Evolutionary conservation across 345 rosid genomes (phyloP).

Genomic region (Salix suchowensis): DNA sequence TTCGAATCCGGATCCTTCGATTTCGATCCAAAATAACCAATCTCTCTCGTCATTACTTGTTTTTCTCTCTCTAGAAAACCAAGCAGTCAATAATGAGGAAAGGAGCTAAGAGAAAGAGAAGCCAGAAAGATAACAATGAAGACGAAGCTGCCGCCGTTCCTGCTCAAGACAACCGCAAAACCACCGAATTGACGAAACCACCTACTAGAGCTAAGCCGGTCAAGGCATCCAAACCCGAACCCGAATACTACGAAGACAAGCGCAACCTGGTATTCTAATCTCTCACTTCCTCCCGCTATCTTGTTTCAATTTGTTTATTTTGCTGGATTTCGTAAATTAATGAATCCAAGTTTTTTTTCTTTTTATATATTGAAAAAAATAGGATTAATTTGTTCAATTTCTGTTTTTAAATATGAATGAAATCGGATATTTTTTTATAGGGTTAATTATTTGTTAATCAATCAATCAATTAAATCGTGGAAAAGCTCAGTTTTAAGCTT

Average conservation of each 20-base stretch:
- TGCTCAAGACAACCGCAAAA: not conserved
- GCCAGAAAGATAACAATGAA: constrained; percentile 6
- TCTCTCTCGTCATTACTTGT: not conserved
- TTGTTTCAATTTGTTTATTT: not conserved
- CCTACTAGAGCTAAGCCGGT: constrained; percentile 47
- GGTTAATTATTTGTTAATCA: not conserved
- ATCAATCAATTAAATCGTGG: not conserved
- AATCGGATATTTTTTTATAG: not conserved
- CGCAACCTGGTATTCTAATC: constrained; percentile 63
- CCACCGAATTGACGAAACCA: not conserved
- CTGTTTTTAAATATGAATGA: not conserved
- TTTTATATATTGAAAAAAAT: not conserved
- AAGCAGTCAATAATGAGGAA: constrained; percentile 9
- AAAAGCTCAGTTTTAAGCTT: not conserved
- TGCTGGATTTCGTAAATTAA: no score
- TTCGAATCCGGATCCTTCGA: not conserved
- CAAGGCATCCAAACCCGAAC: constrained; percentile 53
- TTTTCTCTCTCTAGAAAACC: not conserved
- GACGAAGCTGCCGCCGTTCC: constrained; percentile 10
- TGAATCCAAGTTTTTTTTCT: not conserved
- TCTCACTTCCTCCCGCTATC: not conserved
- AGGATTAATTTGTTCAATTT: not conserved
- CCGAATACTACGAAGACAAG: constrained; percentile 76
- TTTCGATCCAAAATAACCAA: not conserved
- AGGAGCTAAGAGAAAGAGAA: constrained; percentile 22